Conservation (phyloP, 129 eudicot genomes). For the Centrapalus pauciflorus region DNA sequence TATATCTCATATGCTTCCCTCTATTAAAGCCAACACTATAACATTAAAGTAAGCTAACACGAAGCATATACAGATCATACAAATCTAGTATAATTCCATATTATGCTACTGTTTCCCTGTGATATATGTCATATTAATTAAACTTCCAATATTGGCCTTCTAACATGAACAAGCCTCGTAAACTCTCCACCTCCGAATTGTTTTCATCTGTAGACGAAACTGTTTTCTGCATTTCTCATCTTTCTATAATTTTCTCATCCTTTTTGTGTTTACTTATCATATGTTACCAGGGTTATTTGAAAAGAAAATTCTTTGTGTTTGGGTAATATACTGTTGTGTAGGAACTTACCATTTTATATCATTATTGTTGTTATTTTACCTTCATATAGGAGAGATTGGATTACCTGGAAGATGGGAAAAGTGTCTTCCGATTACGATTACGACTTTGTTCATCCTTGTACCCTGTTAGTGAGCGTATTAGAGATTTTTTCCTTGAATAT, state of each 20-base stretch:
- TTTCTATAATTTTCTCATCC: background rate
- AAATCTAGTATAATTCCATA: background rate
- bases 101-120: background rate
- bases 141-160: background rate
- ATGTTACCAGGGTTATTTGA: background rate
- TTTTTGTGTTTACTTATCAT: background rate
- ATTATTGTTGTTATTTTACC: background rate
- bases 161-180: background rate
- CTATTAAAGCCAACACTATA: background rate
- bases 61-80: background rate
- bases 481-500: constrained; percentile 97
- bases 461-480: constrained; percentile 87
- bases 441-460: constrained; percentile 92
- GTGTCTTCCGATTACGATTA: constrained; percentile 71
- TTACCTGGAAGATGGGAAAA: constrained; percentile 92
- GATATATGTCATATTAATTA: background rate
- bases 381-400: constrained; percentile 78
- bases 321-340: background rate
- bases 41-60: background rate
- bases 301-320: background rate
- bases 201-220: background rate
- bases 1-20: background rate
- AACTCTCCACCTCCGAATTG: background rate
- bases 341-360: background rate
- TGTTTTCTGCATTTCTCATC: background rate